These are phyloP conservation scores for Beauveria sp. DNA, from an alignment of 2,329 filamentous ascomycete genomes.

Conservation along the genomic window DNA sequence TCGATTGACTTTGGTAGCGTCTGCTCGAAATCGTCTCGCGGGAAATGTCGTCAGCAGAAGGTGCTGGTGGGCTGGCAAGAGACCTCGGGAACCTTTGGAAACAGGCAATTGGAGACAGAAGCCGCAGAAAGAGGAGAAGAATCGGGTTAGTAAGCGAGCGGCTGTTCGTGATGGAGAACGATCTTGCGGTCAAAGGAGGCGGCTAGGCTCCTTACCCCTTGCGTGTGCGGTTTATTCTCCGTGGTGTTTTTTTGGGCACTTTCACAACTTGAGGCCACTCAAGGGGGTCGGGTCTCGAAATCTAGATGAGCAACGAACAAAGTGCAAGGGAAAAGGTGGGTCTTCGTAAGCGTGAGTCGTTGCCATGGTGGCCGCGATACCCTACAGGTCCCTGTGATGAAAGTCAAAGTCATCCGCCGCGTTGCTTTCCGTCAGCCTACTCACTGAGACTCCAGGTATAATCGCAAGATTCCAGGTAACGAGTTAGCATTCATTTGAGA, in stretches of 20 bases:
- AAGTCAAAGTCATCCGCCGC: too few species aligned
- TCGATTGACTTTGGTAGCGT: background rate
- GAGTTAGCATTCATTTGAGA: too few species aligned
- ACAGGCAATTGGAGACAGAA: background rate
- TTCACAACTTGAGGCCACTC: background rate
- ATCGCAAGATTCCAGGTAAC: too few species aligned
- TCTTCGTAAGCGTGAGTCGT: too few species aligned
- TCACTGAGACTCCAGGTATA: too few species aligned
- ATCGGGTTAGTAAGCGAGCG: background rate
- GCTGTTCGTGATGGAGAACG: background rate
- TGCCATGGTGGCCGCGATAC: too few species aligned
- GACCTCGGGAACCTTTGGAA: too few species aligned
- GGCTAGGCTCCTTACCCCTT: background rate
- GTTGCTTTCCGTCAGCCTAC: too few species aligned
- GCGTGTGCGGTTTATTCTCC: background rate
- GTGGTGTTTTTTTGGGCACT: background rate
- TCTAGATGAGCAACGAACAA: too few species aligned
- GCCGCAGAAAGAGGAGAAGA: background rate
- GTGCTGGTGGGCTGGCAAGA: background rate
- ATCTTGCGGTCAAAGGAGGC: background rate
- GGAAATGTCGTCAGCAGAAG: background rate
- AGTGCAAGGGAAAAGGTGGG: too few species aligned
- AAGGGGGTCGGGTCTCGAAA: background rate
- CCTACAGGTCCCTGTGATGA: too few species aligned
- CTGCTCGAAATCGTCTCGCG: background rate